phyloP scores from a whole-genome alignment of 2,329 filamentous ascomycete species.

The Alternaria hordeiaustralica region DNA sequence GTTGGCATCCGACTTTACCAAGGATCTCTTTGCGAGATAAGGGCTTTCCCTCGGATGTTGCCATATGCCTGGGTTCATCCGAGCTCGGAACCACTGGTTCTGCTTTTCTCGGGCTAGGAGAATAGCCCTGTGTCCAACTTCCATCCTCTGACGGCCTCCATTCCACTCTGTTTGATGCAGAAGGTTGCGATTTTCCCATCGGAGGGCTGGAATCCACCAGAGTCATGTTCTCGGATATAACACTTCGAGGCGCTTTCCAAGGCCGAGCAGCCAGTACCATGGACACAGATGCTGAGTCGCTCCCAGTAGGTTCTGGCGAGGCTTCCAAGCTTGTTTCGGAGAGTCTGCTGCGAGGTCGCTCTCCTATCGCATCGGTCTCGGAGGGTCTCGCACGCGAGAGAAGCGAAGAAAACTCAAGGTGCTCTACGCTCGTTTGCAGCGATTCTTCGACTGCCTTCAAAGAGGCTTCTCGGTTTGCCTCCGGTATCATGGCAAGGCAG shows the following conservation, averaged over 20 bases:
- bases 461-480: conserved; percentile 15
- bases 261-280: neutral
- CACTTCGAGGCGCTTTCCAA: neutral
- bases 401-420: conserved; percentile 29
- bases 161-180: neutral
- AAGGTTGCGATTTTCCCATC: neutral
- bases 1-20: conserved; percentile 28
- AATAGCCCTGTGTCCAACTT: neutral
- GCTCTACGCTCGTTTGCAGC: conserved; percentile 19
- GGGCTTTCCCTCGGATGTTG: neutral
- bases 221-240: neutral
- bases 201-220: neutral
- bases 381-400: conserved; percentile 5
- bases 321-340: neutral
- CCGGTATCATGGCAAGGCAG: conserved; percentile 30
- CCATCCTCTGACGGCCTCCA: neutral
- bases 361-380: neutral
- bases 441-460: conserved; percentile 23
- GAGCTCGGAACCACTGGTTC: neutral
- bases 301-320: neutral
- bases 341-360: conserved; percentile 3
- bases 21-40: conserved; percentile 27
- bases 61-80: neutral
- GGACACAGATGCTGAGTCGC: neutral
- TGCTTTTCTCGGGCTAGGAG: neutral